Conservation (phyloP, 164 flowering plant species). For the Vitis rupestris region DNA sequence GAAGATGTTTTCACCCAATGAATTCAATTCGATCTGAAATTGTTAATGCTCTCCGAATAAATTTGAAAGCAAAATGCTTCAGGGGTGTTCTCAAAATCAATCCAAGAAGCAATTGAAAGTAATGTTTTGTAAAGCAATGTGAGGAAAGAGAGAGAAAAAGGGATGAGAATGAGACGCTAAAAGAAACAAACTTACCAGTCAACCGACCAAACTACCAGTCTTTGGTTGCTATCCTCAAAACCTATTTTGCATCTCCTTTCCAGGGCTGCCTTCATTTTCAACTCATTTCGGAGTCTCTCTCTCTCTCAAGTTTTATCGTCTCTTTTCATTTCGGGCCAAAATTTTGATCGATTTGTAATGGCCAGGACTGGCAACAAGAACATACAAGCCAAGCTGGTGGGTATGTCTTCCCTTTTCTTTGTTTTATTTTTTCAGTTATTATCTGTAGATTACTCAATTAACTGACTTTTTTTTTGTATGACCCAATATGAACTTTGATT, state of each 20-base stretch:
- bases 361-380: constrained; percentile 38
- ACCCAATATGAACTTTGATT: too few relatives aligned
- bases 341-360: constrained; percentile 17
- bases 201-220: constrained; percentile 13
- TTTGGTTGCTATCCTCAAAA: not conserved
- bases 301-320: not conserved
- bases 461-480: too few relatives aligned
- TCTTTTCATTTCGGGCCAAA: too few relatives aligned
- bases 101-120: too few relatives aligned
- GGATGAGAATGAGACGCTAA: not conserved
- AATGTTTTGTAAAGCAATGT: too few relatives aligned
- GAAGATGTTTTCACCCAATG: too few relatives aligned
- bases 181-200: constrained; percentile 15
- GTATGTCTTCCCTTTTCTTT: constrained; percentile 29
- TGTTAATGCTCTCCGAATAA: too few relatives aligned
- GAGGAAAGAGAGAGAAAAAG: not conserved
- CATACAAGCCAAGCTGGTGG: constrained; percentile 70
- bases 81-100: too few relatives aligned
- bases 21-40: too few relatives aligned
- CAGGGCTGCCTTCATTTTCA: not conserved
- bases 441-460: too few relatives aligned
- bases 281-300: not conserved
- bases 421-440: not conserved
- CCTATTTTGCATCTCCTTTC: not conserved
- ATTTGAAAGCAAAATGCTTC: too few relatives aligned